Base-by-base conservation (phyloP, 176 grass and related monocot species). In the Rhynchospora pubera region DNA sequence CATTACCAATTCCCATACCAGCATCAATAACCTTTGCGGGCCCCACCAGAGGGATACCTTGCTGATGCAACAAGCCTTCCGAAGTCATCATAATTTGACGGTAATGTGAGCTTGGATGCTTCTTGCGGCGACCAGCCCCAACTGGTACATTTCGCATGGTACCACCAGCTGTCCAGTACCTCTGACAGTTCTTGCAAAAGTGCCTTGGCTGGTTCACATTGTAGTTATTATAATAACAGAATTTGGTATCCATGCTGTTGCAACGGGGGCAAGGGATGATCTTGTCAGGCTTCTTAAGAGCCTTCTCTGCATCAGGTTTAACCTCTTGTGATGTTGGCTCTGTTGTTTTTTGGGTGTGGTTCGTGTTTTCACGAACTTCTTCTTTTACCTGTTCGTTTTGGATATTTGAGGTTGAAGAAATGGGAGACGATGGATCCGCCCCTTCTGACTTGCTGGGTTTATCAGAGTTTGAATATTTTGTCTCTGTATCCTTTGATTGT, bases 181-280 rank as follows among this genome's bases (percentile, higher is more conserved):
- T 93, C 86, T 93, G 88, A 70, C 96, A 98, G 77, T 87, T 91
- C 70, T 90, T 85, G 53, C 92, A 98, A 63, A 84, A 93, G 86
- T 98, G 95, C 74, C 95, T 92, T 28, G 95, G 95, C 80, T 98
- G 92, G 61, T 94, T 92, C 57, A 89, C 85, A 32, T 91, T 98
- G 85, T 94, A 93, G 62, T 98, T 94, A 82, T 97, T 97, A 66
- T 93, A 97, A 79, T 94, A 97, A 88, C 95, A 93, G 56, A 97
- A 97, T 83, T 98, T 98, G 23, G 92, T 98, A 51, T 94, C 89
- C 90, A 89, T 95, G 82, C 92, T 98, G 59, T 91, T 87, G 75
- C 96, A 98, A 21, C 92, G 96, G 83, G 96, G 89, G 57, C 90
- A 95, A 9, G 85, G 86, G 7, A 94, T n/a, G 53, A 93, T 85